Evolutionary conservation across 768 basidiomycete species (phyloP), one percentile per base, ranked within the genome.

Genomic region (Lactarius deliciosus): DNA sequence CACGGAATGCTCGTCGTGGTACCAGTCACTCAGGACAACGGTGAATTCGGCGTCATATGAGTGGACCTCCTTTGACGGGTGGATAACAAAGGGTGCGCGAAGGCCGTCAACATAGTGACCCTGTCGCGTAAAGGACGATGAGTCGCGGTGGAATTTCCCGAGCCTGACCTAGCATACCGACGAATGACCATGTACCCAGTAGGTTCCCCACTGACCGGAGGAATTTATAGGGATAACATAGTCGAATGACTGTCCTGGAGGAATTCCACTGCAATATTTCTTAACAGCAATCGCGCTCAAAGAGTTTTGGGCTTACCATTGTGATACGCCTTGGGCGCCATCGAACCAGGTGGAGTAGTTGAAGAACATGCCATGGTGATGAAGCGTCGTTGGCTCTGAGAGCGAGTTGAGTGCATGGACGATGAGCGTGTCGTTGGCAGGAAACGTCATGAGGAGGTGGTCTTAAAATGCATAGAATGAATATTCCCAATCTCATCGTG

Each of bases 301-400:
- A 57, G 32, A 13, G 18, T 32, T 69, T 63, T 65, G 36, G 18
- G 75, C 78, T 58, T 75, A 91, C 92, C 94, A 98, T 80, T 98
- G 92, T 0, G 90, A 84, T 45, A 94, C 86, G 7, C 82, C 86
- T 38, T 84, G 76, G 0, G 96, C 94, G 43, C 96, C 96, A 75
- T 98, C 96, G 81, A 88, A 89, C 87, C 91, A 97, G 20, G 86
- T 84, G 0, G 90, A 83, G 1, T 85, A 82, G 75, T 95, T 96
- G 82, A 97, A 94, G 79, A 87, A 94, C 89, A 96, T 92, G 69
- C 96, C 96, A 77, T 97, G 96, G 74, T 96, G 90, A 75, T 98
- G 96, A 18, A 98, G 78, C 0, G 88, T 82, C 0, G 90, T 83
- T 0, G 88, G 83, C 32, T 79, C 69, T 62, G 89, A 86, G 63